Conservation (phyloP, 352 stramenopile species). For the Pythium angustatum region DNA sequence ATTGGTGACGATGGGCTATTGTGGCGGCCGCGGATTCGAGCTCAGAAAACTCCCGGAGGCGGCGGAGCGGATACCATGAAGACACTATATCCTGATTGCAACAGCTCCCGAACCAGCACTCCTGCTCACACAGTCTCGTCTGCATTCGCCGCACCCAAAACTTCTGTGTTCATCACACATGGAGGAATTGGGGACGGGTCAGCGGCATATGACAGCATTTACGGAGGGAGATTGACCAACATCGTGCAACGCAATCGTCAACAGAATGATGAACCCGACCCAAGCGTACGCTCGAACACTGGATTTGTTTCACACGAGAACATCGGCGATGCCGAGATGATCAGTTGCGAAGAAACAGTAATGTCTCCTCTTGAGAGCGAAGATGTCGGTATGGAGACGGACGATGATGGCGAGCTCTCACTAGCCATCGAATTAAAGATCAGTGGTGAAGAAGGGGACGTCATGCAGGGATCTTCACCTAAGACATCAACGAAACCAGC, state of each 20-base stretch:
- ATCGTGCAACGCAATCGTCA: background rate
- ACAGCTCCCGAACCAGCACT: background rate
- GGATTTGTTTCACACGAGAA: no score
- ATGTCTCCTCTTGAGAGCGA: no score
- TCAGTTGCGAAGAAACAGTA: no score
- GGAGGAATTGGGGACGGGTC: background rate
- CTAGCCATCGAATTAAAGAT: no score
- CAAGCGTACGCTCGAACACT: no score
- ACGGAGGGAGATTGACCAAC: background rate
- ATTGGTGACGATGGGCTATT: slow-evolving; percentile 15
- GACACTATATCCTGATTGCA: slow-evolving; percentile 14
- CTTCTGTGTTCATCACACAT: background rate
- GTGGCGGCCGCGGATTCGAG: slow-evolving; percentile 24
- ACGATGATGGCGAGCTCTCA: no score
- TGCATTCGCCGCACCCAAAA: background rate
- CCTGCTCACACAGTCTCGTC: no score
- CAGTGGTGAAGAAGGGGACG: no score
- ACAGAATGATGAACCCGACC: background rate
- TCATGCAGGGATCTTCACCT: no score
- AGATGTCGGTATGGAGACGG: background rate
- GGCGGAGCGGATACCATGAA: slow-evolving; percentile 18
- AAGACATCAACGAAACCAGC: no score
- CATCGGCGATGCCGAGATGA: no score
- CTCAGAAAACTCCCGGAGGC: slow-evolving; percentile 19
- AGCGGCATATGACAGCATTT: slow-evolving; percentile 19